Percentiles rank a stretch among this genome's conserved stretches.
phyloP scores from a whole-genome alignment of 495 filamentous ascomycete species.

The Sordaria brevicollis region DNA sequence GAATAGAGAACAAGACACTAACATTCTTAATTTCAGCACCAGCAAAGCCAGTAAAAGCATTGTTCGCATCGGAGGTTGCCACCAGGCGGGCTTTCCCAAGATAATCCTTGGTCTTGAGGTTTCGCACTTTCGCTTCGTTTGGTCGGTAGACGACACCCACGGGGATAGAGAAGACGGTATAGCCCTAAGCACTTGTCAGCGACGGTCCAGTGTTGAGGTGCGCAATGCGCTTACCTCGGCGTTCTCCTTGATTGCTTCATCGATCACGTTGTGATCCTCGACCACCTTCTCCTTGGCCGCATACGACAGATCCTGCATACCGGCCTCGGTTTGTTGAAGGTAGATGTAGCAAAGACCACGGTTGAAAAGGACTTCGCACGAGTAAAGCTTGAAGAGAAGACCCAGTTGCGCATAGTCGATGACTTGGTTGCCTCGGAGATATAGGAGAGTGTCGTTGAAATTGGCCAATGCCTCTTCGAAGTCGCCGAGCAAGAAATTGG shows the following conservation, averaged over 20 bases:
- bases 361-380: constrained; percentile 98
- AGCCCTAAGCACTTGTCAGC: constrained; percentile 52
- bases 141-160: constrained; percentile 91
- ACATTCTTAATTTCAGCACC: constrained; percentile 64
- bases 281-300: constrained; percentile 95
- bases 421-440: constrained; percentile 88
- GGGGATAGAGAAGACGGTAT: constrained; percentile 98
- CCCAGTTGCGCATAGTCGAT: constrained; percentile 98
- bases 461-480: constrained; percentile 97
- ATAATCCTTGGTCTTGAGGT: constrained; percentile 94
- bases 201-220: constrained; percentile 1
- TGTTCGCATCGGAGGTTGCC: constrained; percentile 73
- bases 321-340: constrained; percentile 77
- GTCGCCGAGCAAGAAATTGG: constrained; percentile 93
- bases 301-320: constrained; percentile 83
- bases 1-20: constrained; percentile 4
- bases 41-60: constrained; percentile 67
- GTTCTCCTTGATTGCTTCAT: constrained; percentile 87
- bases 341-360: constrained; percentile 97
- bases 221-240: constrained; percentile 58
- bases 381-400: constrained; percentile 90
- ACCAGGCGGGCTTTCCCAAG: constrained; percentile 88
- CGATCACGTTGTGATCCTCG: constrained; percentile 92
- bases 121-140: constrained; percentile 96
- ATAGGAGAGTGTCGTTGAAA: constrained; percentile 96